phyloP scores from a whole-genome alignment of 2,329 filamentous ascomycete species.

The Grosmannia penicillata region DNA sequence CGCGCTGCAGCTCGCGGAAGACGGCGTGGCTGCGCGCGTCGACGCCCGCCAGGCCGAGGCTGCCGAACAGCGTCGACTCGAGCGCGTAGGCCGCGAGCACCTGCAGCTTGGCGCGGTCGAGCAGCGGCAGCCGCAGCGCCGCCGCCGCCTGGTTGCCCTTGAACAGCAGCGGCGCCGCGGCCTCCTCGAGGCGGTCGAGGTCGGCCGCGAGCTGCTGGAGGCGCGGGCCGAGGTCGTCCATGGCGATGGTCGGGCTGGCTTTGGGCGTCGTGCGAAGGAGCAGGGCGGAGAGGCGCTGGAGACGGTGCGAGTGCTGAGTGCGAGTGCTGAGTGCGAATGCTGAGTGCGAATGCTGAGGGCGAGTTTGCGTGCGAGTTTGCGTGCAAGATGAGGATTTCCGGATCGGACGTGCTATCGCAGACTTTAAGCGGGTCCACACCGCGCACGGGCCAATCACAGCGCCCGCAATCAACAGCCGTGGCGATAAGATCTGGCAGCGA shows the following conservation, averaged over 20 bases:
- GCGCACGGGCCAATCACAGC: slow-evolving; percentile 4
- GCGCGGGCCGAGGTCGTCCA: slow-evolving; percentile 44
- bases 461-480: background rate
- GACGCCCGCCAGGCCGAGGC: slow-evolving; percentile 59
- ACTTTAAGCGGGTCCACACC: too few relatives aligned
- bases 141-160: background rate
- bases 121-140: slow-evolving; percentile 26
- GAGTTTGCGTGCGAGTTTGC: too few relatives aligned
- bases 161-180: slow-evolving; percentile 56
- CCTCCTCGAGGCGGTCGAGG: slow-evolving; percentile 64
- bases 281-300: background rate
- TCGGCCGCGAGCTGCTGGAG: slow-evolving; percentile 63
- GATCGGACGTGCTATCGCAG: too few relatives aligned
- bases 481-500: background rate
- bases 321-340: background rate
- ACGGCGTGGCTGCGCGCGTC: slow-evolving; percentile 76
- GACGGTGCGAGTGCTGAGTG: background rate
- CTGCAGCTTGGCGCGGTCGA: slow-evolving; percentile 90
- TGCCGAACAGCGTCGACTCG: slow-evolving; percentile 80
- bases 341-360: background rate
- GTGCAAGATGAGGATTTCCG: too few relatives aligned
- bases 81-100: slow-evolving; percentile 79
- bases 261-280: too few relatives aligned
- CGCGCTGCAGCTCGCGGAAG: slow-evolving; percentile 69
- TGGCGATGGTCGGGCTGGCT: background rate